Base-by-base conservation (phyloP, 164 flowering plant genomes). In the Tinospora cordifolia region DNA sequence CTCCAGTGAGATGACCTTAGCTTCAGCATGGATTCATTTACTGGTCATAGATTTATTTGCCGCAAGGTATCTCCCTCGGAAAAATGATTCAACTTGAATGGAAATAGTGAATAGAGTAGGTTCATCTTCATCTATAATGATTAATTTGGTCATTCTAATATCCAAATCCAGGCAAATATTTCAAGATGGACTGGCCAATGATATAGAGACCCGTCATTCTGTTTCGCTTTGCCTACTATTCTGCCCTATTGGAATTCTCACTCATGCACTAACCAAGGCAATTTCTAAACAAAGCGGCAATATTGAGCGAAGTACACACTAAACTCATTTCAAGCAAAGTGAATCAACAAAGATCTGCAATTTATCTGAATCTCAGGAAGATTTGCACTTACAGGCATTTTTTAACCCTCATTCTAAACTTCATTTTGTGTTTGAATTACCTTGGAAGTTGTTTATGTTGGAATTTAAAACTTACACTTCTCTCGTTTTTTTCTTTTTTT, bases 1-100 rank as follows among this genome's bases (percentile, higher is more conserved):
- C 78, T 76, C 93, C 34, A 89, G 73, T 72, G 98, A 94, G 73
- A 84, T 92, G 88, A 90, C 97, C 11, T 69, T 94, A 70, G 91
- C 98, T 75, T 94, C 99, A 57, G 99, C 97, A 3, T 94, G 98
- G 99, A 83, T 94, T 81, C 99, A 90, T 74, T 76, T 90, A 75
- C 75, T 94, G 75, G 90, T 78, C 46, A 78, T 94, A 0, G 97
- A 92, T 84, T 91, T 94, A 72, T 94, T 89, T 78, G 98, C 99
- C 49, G 98, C 98, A 75, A 92, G 99, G 98, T 92, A 49, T 68
- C 65, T 68, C 65, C 72, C 70, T 75, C 75, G 70, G 65, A 14
- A 54, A 19, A 54, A 71, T 73, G 74, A 72, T 73, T 74, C 65
- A 73, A 44, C 26, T 54, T 21, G 19, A 2, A 39, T 69, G n/a